phyloP scores from a whole-genome alignment of 2,329 filamentous ascomycete species.

The Pleurostoma richardsiae region DNA sequence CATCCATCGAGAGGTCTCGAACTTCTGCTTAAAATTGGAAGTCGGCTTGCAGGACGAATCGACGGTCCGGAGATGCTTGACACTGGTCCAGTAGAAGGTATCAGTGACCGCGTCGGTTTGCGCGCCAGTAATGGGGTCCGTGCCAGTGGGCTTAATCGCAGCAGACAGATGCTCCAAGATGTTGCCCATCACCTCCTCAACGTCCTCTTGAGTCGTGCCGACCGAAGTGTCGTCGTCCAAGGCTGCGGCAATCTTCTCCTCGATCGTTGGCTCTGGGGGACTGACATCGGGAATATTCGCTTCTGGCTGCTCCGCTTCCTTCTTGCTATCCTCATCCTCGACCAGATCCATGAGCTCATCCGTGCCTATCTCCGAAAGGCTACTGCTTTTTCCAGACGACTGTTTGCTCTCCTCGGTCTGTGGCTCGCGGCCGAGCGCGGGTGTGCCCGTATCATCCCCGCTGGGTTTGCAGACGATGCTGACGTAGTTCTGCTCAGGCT shows the following conservation, averaged over 20 bases:
- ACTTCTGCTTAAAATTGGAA: constrained; percentile 46
- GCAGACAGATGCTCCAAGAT: constrained; percentile 88
- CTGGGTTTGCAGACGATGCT: constrained; percentile 14
- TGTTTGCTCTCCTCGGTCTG: no score
- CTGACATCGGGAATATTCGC: constrained; percentile 12
- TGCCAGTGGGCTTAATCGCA: constrained; percentile 69
- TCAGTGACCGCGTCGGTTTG: constrained; percentile 78
- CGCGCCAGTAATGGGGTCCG: constrained; percentile 59
- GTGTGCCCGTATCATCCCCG: neutral
- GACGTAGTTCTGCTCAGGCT: constrained; percentile 27
- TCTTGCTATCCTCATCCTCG: neutral
- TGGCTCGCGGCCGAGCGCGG: neutral
- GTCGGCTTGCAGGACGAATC: constrained; percentile 37
- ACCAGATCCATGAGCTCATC: neutral
- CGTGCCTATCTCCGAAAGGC: neutral
- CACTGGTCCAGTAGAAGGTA: constrained; percentile 58
- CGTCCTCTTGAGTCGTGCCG: constrained; percentile 78
- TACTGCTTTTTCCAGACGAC: neutral
- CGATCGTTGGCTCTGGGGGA: constrained; percentile 25
- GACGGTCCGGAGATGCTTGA: constrained; percentile 40
- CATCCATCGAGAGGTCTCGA: constrained; percentile 49
- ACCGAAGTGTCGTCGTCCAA: constrained; percentile 41
- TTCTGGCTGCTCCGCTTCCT: constrained; percentile 14
- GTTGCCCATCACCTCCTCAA: constrained; percentile 91
- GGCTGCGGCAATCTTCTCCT: constrained; percentile 38